Percentiles rank a stretch among this genome's conserved stretches.
Evolutionary conservation across 2,329 filamentous ascomycete genomes (phyloP).

Genomic region (Phialemoniopsis sp.): DNA sequence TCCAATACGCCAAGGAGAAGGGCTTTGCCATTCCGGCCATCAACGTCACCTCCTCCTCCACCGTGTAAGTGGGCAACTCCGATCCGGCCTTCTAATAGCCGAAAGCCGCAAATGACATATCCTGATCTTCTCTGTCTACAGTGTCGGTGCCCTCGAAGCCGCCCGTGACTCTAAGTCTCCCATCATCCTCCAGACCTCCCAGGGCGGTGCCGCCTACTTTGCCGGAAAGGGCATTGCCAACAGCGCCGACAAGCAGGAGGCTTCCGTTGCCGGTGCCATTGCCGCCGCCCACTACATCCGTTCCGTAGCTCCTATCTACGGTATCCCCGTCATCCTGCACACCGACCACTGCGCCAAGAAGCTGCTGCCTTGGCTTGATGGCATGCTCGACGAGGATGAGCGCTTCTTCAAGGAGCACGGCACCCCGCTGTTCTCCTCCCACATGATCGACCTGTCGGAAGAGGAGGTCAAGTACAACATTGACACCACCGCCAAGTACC

Average conservation of each 20-base stretch:
- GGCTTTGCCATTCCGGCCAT: conserved; percentile 85
- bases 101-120: not conserved
- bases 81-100: not conserved
- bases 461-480: conserved; percentile 90
- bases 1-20: conserved; percentile 86
- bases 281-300: conserved; percentile 94
- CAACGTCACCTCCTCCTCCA: conserved; percentile 91
- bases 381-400: conserved; percentile 93
- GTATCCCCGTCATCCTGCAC: conserved; percentile 87
- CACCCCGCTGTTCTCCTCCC: conserved; percentile 89
- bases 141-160: conserved; percentile 83
- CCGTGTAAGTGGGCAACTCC: conserved; percentile 15
- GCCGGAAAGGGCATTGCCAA: conserved; percentile 87
- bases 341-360: conserved; percentile 99
- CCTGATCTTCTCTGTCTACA: conserved; percentile 19
- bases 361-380: conserved; percentile 95
- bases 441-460: conserved; percentile 99
- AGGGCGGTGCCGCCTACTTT: conserved; percentile 92
- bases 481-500: conserved; percentile 84
- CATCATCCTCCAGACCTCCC: conserved; percentile 88
- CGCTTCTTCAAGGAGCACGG: conserved; percentile 84
- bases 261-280: conserved; percentile 82
- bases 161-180: conserved; percentile 88
- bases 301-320: conserved; percentile 80
- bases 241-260: conserved; percentile 66